Percentiles rank a stretch among this genome's conserved stretches.
phyloP scores from a whole-genome alignment of 208 protist species.

The Zelonia costaricensis region DNA sequence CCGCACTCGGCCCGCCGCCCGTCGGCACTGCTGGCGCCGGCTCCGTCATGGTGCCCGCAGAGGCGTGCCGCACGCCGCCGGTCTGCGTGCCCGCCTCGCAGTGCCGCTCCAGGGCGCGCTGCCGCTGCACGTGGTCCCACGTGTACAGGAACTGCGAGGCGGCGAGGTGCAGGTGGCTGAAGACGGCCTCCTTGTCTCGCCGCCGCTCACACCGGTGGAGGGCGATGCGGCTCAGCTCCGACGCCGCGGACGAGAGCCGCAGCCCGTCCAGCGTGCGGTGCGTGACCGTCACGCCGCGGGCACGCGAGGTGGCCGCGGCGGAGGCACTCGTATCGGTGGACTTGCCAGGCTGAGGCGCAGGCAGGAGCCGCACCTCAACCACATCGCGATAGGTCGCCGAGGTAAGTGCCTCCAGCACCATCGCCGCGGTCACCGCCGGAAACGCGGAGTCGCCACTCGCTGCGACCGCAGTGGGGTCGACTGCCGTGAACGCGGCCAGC shows the following conservation, averaged over 20 bases:
- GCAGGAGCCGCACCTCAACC: conserved; percentile 28
- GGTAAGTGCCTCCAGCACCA: conserved; percentile 14
- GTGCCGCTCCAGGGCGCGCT: neutral
- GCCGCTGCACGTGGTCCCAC: conserved; percentile 25
- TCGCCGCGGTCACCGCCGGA: conserved; percentile 6
- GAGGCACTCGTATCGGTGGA: neutral
- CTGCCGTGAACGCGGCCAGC: no score
- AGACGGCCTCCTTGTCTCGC: conserved; percentile 44
- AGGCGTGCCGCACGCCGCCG: conserved; percentile 21
- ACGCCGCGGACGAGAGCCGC: conserved; percentile 1
- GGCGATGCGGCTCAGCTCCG: conserved; percentile 23
- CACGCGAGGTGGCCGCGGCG: conserved; percentile 1
- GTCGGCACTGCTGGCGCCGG: neutral
- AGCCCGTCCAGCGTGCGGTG: conserved; percentile 3
- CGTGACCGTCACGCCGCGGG: conserved; percentile 11
- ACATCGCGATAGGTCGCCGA: conserved; percentile 21
- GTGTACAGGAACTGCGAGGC: conserved; percentile 45
- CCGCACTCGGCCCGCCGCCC: no score
- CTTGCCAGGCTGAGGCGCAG: neutral
- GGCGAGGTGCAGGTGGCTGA: conserved; percentile 32
- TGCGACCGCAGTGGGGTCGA: no score
- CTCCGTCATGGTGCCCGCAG: conserved; percentile 35
- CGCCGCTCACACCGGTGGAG: conserved; percentile 42
- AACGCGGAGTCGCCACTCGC: no score
- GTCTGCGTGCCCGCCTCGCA: conserved; percentile 47